Percentiles rank a stretch among this genome's conserved stretches.
phyloP scores from a whole-genome alignment of 345 rosid genomes.

The Aquilaria malaccensis region DNA sequence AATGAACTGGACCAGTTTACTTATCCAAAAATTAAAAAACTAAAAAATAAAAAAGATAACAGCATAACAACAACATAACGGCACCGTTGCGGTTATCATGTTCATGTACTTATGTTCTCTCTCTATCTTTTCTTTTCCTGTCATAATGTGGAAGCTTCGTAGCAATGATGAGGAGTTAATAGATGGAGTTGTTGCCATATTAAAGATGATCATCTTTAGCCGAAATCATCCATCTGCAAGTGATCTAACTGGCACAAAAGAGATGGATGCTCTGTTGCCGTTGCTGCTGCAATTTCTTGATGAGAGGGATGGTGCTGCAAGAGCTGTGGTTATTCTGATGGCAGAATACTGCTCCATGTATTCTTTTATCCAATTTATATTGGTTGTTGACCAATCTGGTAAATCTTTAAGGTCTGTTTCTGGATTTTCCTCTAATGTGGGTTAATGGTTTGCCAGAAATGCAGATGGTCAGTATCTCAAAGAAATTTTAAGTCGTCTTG shows the following conservation, averaged over 20 bases:
- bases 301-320: constrained; percentile 78
- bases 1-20: too few species aligned
- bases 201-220: constrained; percentile 54
- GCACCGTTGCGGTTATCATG: not conserved
- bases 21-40: too few species aligned
- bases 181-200: constrained; percentile 52
- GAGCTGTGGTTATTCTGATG: constrained; percentile 58
- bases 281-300: constrained; percentile 71
- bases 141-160: constrained; percentile 48
- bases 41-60: too few species aligned
- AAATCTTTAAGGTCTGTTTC: constrained; percentile 8
- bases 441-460: constrained; percentile 40
- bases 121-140: constrained; percentile 8
- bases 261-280: constrained; percentile 48
- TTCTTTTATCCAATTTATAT: constrained; percentile 6
- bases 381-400: not conserved
- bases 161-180: constrained; percentile 63
- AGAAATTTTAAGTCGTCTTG: constrained; percentile 63
- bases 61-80: too few species aligned
- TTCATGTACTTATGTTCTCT: constrained; percentile 6
- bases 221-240: constrained; percentile 39
- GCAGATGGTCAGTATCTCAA: constrained; percentile 47
- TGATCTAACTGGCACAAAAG: constrained; percentile 34
- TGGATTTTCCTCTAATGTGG: constrained; percentile 23
- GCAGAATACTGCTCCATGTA: constrained; percentile 81